These are phyloP conservation scores for Cynara cardunculus DNA, from an alignment of 129 eudicot genomes.

Conservation along the genomic window DNA sequence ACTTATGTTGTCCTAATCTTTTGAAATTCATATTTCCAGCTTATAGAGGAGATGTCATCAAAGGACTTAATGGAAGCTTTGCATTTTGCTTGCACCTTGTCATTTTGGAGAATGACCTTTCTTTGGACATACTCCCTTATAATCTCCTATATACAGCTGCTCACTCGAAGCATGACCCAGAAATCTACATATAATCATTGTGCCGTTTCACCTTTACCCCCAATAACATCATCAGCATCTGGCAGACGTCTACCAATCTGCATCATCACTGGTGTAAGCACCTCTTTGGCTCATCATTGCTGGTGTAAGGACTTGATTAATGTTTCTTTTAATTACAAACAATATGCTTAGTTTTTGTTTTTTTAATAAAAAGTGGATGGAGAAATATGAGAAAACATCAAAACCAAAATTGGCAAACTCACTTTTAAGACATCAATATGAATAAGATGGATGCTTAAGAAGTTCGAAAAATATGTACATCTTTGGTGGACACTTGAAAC, in stretches of 20 bases:
- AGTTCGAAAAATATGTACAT: neutral
- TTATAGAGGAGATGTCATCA: constrained; percentile 16
- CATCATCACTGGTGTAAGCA: constrained; percentile 80
- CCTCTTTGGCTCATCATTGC: constrained; percentile 32
- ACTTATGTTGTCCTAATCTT: constrained; percentile 5
- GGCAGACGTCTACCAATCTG: constrained; percentile 47
- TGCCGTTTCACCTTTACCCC: constrained; percentile 24
- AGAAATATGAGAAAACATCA: neutral
- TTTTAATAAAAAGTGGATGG: neutral
- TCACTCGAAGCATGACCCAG: constrained; percentile 18
- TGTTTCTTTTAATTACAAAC: neutral
- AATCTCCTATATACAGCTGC: constrained; percentile 45
- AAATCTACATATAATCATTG: constrained; percentile 25
- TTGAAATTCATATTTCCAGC: constrained; percentile 15
- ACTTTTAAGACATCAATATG: no score
- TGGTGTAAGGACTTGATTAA: neutral
- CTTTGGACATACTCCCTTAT: constrained; percentile 66
- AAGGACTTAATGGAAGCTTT: constrained; percentile 39
- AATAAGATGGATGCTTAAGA: neutral
- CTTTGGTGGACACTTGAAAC: neutral
- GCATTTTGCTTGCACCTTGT: constrained; percentile 33
- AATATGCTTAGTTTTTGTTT: neutral
- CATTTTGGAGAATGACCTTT: constrained; percentile 79
- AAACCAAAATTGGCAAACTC: no score
- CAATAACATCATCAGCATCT: constrained; percentile 16